Evolutionary conservation across 1,139 yeast species (phyloP).

Genomic region (Blastobotrys serpentis): DNA sequence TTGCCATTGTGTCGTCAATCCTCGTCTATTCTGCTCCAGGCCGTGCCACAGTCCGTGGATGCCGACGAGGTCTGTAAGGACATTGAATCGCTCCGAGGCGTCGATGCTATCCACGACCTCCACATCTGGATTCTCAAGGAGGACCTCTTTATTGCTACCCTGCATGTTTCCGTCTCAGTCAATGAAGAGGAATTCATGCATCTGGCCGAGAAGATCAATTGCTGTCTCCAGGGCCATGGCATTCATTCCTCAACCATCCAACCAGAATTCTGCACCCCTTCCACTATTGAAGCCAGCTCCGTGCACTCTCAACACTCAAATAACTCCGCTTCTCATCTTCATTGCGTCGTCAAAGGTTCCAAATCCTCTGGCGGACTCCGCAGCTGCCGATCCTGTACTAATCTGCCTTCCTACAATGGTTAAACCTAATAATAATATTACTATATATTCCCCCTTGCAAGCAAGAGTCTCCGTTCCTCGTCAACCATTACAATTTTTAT

Average conservation of each 20-base stretch:
- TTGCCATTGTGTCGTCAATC: conserved; percentile 86
- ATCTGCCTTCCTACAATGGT: background rate
- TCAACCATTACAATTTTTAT: too few species aligned
- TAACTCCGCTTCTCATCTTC: background rate
- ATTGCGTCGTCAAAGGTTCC: conserved; percentile 16
- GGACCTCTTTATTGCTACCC: conserved; percentile 79
- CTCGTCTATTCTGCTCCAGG: conserved; percentile 84
- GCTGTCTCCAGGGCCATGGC: conserved; percentile 77
- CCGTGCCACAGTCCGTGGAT: conserved; percentile 80
- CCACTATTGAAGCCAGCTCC: conserved; percentile 12
- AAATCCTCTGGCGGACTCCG: conserved; percentile 19
- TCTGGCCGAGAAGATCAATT: conserved; percentile 76
- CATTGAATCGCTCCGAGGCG: conserved; percentile 64
- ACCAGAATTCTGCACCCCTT: conserved; percentile 60
- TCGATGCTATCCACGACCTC: conserved; percentile 86
- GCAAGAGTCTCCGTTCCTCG: too few species aligned
- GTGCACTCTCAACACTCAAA: conserved; percentile 7
- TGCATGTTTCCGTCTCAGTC: conserved; percentile 74
- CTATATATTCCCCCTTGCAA: background rate
- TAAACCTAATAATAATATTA: conserved; percentile 1
- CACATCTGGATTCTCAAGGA: conserved; percentile 97
- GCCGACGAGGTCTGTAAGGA: conserved; percentile 72
- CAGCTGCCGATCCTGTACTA: conserved; percentile 9
- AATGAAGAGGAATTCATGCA: conserved; percentile 64
- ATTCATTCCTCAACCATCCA: conserved; percentile 94